These are phyloP conservation scores for Mortierella sp. DNA, from an alignment of 371 early-diverging fungal species.

Conservation along the genomic window DNA sequence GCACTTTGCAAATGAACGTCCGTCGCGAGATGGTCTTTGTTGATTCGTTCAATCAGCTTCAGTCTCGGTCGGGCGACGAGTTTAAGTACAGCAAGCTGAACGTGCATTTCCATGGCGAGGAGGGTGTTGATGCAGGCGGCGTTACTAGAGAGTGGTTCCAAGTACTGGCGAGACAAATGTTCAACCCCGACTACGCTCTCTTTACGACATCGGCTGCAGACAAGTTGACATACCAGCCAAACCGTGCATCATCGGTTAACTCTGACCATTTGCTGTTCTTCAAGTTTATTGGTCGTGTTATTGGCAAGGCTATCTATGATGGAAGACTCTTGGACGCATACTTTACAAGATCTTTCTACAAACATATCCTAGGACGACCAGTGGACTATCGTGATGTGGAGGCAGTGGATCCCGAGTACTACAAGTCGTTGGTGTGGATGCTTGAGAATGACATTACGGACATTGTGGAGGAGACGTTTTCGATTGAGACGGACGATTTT, in stretches of 20 bases:
- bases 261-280: slow-evolving; percentile 97
- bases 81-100: slow-evolving; percentile 94
- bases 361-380: slow-evolving; percentile 91
- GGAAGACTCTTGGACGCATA: slow-evolving; percentile 95
- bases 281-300: slow-evolving; percentile 98
- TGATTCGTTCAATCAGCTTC: slow-evolving; percentile 95
- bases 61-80: slow-evolving; percentile 91
- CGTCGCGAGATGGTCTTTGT: slow-evolving; percentile 96
- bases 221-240: slow-evolving; percentile 97
- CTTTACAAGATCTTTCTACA: slow-evolving; percentile 99
- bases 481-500: slow-evolving; percentile 94
- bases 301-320: slow-evolving; percentile 99
- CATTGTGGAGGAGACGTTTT: slow-evolving; percentile 95
- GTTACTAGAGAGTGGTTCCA: slow-evolving; percentile 99
- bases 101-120: slow-evolving; percentile 97
- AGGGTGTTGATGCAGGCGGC: slow-evolving; percentile 99
- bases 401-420: slow-evolving; percentile 97
- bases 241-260: slow-evolving; percentile 94
- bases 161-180: slow-evolving; percentile 96
- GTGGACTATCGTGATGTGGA: slow-evolving; percentile 98
- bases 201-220: slow-evolving; percentile 97
- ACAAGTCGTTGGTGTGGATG: slow-evolving; percentile 98
- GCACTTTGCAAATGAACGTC: slow-evolving; percentile 88
- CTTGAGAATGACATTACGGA: slow-evolving; percentile 97
- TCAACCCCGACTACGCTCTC: slow-evolving; percentile 98